These are phyloP conservation scores for Pelargonium cotyledonis DNA, from an alignment of 441 rosid species.

Conservation along the genomic window DNA sequence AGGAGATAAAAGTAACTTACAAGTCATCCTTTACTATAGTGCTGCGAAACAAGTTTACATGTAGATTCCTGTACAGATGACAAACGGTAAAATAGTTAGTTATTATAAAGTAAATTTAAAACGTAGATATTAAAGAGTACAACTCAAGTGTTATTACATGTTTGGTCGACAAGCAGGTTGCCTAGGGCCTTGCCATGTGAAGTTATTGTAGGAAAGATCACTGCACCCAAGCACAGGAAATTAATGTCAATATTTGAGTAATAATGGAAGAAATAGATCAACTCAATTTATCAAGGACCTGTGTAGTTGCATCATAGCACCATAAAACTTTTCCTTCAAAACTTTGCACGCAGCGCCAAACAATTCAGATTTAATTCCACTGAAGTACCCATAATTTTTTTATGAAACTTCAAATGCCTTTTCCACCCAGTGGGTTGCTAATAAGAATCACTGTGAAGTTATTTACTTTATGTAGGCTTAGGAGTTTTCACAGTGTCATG, in stretches of 20 bases:
- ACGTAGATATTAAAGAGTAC: not conserved
- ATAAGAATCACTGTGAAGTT: no score
- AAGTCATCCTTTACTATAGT: conserved; percentile 35
- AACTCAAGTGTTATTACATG: conserved; percentile 35
- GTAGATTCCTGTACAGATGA: conserved; percentile 52
- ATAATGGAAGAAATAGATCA: not conserved
- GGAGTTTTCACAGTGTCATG: no score
- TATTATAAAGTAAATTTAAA: conserved; percentile 11
- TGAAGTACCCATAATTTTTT: no score
- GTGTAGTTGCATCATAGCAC: no score
- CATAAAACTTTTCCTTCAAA: no score
- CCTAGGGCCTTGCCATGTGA: conserved; percentile 53
- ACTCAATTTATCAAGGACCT: no score
- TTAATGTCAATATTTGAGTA: not conserved
- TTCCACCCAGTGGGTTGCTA: no score
- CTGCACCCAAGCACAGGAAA: conserved; percentile 38
- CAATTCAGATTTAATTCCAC: no score
- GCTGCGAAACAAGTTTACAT: conserved; percentile 65
- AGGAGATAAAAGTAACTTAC: conserved; percentile 34
- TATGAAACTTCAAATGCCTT: no score
- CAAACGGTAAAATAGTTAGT: conserved; percentile 6
- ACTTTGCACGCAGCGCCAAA: no score
- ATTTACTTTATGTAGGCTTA: no score
- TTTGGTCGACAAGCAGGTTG: conserved; percentile 53
- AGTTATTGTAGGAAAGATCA: conserved; percentile 85